These are phyloP conservation scores for Suillus sp. DNA, from an alignment of 768 basidiomycete species.

Conservation along the genomic window DNA sequence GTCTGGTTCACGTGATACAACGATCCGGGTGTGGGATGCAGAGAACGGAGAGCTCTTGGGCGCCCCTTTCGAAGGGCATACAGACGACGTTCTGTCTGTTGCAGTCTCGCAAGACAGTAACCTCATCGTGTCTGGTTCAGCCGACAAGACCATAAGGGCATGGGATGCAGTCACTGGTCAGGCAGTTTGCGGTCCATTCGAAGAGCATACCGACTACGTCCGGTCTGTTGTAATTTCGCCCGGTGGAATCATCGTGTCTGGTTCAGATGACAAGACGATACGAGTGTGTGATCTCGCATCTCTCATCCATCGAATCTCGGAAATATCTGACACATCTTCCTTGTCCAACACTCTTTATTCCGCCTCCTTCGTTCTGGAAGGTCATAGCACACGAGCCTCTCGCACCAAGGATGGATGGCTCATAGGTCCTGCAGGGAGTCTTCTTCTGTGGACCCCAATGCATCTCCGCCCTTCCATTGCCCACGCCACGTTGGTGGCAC, in stretches of 20 bases:
- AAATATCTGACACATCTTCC: neutral
- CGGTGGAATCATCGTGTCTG: slow-evolving; percentile 16
- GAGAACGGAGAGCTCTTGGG: neutral
- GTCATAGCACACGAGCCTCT: neutral
- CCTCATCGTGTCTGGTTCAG: neutral
- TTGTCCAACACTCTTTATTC: neutral
- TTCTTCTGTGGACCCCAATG: slow-evolving; percentile 4
- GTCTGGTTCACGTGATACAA: slow-evolving; percentile 13
- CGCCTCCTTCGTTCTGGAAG: neutral
- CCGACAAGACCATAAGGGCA: neutral
- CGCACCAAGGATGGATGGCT: neutral
- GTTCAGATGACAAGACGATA: slow-evolving; percentile 18
- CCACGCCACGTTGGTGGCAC: slow-evolving; percentile 1
- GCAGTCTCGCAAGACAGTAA: neutral
- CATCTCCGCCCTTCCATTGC: neutral
- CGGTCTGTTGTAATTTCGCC: slow-evolving; percentile 11
- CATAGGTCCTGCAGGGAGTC: neutral
- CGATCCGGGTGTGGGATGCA: neutral
- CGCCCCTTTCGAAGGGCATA: neutral
- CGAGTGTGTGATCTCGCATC: slow-evolving; percentile 15
- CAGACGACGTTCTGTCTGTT: neutral
- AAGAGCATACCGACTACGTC: neutral
- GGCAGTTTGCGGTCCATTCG: neutral
- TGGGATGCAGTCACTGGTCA: neutral
- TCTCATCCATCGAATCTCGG: neutral